Percentiles rank a stretch among this genome's conserved stretches.
Evolutionary conservation across 306 rosid species (phyloP).

Genomic region (Cicer judaicum): DNA sequence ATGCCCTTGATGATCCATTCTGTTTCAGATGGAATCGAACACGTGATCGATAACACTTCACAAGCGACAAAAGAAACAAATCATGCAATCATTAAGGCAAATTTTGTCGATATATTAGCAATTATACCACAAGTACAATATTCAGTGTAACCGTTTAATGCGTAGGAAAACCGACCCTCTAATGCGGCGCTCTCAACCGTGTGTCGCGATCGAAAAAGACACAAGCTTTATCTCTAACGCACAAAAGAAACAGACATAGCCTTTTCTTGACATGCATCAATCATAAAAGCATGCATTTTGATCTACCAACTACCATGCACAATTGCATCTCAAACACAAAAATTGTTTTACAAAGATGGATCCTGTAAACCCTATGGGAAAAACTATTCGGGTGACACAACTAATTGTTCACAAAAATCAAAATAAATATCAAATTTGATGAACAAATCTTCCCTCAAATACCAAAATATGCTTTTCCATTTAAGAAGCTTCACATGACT

Average conservation of each 20-base stretch:
- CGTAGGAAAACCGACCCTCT: constrained; percentile 6
- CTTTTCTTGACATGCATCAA: constrained; percentile 10
- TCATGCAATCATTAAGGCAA: constrained; percentile 36
- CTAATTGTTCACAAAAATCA: constrained; percentile 19
- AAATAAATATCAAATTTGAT: constrained; percentile 17
- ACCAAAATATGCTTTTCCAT: constrained; percentile 16
- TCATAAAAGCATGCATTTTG: neutral
- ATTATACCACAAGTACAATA: constrained; percentile 1
- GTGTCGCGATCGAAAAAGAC: constrained; percentile 31
- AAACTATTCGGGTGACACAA: constrained; percentile 3
- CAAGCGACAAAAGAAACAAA: constrained; percentile 23
- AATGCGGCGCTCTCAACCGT: neutral
- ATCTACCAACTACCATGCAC: neutral
- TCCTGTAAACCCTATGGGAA: neutral
- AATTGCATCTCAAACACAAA: constrained; percentile 32
- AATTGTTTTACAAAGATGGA: neutral
- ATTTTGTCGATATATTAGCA: constrained; percentile 1
- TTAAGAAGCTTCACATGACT: constrained; percentile 28
- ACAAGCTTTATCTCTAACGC: neutral
- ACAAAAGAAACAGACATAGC: neutral
- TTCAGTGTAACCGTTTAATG: constrained; percentile 14
- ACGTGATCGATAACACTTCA: neutral
- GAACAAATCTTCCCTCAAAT: constrained; percentile 22
- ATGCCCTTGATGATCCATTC: constrained; percentile 69
- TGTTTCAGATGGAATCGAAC: constrained; percentile 43